Evolutionary conservation across 306 rosid genomes (phyloP).

Genomic region (Quercus alba): DNA sequence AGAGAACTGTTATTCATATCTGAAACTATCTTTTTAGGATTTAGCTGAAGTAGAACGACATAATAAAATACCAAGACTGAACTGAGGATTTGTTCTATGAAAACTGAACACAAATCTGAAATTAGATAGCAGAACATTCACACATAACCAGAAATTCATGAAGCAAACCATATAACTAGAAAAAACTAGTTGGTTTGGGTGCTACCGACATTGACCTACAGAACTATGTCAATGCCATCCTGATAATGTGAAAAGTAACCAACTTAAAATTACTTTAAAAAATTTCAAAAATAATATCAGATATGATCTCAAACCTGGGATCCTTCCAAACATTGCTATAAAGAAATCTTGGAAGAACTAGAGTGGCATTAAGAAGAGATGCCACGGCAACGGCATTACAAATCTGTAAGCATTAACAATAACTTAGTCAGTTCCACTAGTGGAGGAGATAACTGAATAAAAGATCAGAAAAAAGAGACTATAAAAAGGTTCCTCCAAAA

Average conservation of each 20-base stretch:
- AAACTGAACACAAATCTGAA: neutral
- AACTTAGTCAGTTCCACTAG: constrained; percentile 38
- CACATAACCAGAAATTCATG: neutral
- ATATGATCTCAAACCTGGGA: constrained; percentile 62
- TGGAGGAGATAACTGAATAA: constrained; percentile 13
- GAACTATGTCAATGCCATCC: neutral
- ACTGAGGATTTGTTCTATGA: neutral
- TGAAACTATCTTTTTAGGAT: neutral
- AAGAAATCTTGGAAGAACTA: constrained; percentile 73
- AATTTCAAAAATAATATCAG: neutral
- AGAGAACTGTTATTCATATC: neutral
- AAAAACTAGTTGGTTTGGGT: neutral
- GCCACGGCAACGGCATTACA: constrained; percentile 95
- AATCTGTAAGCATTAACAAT: constrained; percentile 53
- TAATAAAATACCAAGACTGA: neutral
- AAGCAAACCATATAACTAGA: neutral
- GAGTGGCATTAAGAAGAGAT: constrained; percentile 86
- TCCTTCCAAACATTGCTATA: constrained; percentile 99
- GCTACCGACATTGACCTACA: neutral
- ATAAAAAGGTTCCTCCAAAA: neutral
- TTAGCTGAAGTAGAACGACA: neutral
- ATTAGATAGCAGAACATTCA: neutral
- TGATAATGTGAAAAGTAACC: neutral
- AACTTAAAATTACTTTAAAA: neutral
- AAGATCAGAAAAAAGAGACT: constrained; percentile 5